These are phyloP conservation scores for Chlorophyllum brunneum DNA, from an alignment of 768 basidiomycete species.

Conservation along the genomic window DNA sequence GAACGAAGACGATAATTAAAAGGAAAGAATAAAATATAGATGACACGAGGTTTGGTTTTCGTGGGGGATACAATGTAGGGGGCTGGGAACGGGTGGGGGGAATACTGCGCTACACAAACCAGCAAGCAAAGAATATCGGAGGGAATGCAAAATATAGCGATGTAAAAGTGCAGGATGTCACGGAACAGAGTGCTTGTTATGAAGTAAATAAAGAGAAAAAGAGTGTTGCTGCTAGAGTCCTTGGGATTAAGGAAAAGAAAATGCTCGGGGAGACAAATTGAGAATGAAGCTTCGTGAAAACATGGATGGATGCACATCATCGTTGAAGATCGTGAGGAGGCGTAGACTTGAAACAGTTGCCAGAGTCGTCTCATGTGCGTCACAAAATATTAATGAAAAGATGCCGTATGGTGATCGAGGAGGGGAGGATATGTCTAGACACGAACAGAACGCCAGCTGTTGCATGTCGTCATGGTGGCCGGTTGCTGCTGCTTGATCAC, in stretches of 20 bases:
- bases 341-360: conserved; percentile 20
- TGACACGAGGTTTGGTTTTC: conserved; percentile 9
- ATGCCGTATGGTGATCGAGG: conserved; percentile 9
- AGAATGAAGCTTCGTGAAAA: conserved; percentile 21
- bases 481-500: conserved; percentile 21
- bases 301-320: conserved; percentile 11
- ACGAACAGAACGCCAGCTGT: conserved; percentile 59
- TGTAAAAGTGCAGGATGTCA: conserved; percentile 15
- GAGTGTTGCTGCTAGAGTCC: conserved; percentile 10
- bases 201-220: conserved; percentile 9
- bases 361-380: conserved; percentile 18
- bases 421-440: conserved; percentile 28
- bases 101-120: conserved; percentile 6
- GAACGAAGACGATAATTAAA: conserved; percentile 4
- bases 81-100: background rate
- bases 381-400: conserved; percentile 17
- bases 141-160: conserved; percentile 8
- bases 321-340: conserved; percentile 11
- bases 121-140: conserved; percentile 3
- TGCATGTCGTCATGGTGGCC: conserved; percentile 27
- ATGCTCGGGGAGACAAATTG: conserved; percentile 18
- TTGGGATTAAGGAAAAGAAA: conserved; percentile 15
- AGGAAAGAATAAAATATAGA: conserved; percentile 9
- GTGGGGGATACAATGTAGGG: conserved; percentile 9
- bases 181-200: conserved; percentile 10